Conservation (phyloP, 495 filamentous ascomycete genomes). For the Evansstolkia leycettana region DNA sequence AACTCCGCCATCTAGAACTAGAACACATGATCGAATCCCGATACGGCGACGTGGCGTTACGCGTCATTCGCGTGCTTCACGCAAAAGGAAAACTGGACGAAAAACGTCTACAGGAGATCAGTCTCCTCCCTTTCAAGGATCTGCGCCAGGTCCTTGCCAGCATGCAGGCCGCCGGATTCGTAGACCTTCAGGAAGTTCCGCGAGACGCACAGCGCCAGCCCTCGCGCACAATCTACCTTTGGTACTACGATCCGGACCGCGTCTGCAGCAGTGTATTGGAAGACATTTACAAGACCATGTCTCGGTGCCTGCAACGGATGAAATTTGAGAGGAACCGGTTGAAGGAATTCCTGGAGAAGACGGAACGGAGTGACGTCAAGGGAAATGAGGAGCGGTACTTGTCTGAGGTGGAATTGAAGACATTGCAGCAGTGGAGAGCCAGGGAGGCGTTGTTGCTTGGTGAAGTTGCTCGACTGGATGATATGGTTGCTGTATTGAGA, state of each 20-base stretch:
- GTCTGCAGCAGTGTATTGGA: constrained; percentile 53
- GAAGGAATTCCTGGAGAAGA: constrained; percentile 57
- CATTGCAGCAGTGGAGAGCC: constrained; percentile 53
- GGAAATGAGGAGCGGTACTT: constrained; percentile 71
- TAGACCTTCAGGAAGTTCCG: constrained; percentile 87
- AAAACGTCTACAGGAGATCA: constrained; percentile 61
- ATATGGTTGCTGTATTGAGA: constrained; percentile 66
- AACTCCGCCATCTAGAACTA: constrained; percentile 60
- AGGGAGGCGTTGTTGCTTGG: constrained; percentile 64
- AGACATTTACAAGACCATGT: constrained; percentile 78
- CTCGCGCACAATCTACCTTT: constrained; percentile 72
- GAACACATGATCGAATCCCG: constrained; percentile 64
- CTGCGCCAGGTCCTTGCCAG: constrained; percentile 66
- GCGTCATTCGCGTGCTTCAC: constrained; percentile 68
- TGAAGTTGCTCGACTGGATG: constrained; percentile 70
- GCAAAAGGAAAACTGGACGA: constrained; percentile 87
- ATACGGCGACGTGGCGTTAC: constrained; percentile 62
- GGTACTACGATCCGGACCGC: constrained; percentile 73
- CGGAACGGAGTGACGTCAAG: constrained; percentile 68
- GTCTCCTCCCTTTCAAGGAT: constrained; percentile 66
- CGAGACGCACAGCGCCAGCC: constrained; percentile 67
- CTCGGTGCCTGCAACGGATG: constrained; percentile 66
- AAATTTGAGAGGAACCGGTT: constrained; percentile 56
- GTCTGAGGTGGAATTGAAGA: constrained; percentile 49
- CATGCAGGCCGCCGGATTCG: constrained; percentile 71